phyloP scores from a whole-genome alignment of 2,329 filamentous ascomycete genomes.

The Pseudogymnoascus sp. region DNA sequence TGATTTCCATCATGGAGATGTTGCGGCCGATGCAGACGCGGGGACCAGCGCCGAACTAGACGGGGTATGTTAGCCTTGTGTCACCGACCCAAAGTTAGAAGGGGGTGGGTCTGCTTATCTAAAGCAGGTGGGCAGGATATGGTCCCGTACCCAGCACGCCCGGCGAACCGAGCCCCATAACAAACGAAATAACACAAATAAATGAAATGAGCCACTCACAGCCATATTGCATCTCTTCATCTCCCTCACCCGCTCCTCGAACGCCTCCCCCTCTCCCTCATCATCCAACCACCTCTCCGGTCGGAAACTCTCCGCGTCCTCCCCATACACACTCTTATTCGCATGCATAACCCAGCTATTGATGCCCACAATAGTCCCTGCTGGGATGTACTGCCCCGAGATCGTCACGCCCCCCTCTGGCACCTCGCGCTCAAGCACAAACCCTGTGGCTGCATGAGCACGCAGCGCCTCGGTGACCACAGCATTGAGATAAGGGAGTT shows the following conservation, averaged over 20 bases:
- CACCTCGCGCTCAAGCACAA: constrained; percentile 38
- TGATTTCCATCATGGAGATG: constrained; percentile 32
- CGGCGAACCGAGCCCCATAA: too few relatives aligned
- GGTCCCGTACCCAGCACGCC: too few relatives aligned
- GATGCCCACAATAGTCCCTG: constrained; percentile 26
- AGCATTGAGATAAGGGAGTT: constrained; percentile 39
- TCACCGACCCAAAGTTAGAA: background rate
- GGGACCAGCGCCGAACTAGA: constrained; percentile 23
- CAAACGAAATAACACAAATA: background rate
- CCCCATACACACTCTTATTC: constrained; percentile 28
- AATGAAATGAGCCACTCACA: background rate
- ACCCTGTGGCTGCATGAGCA: constrained; percentile 34
- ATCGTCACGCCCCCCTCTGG: constrained; percentile 18
- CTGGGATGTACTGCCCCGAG: constrained; percentile 24
- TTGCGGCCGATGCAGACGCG: constrained; percentile 28
- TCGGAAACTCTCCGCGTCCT: constrained; percentile 30
- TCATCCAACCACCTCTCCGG: constrained; percentile 36
- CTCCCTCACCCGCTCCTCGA: background rate
- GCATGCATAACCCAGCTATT: constrained; percentile 32
- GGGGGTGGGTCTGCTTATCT: too few relatives aligned
- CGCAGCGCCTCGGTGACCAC: constrained; percentile 40
- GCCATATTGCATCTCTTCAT: constrained; percentile 1
- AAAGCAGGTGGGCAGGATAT: too few relatives aligned
- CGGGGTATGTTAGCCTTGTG: background rate
- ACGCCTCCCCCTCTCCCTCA: constrained; percentile 13